Evolutionary conservation across 352 stramenopile genomes (phyloP).

Genomic region (Saprolegnia parasitica): DNA sequence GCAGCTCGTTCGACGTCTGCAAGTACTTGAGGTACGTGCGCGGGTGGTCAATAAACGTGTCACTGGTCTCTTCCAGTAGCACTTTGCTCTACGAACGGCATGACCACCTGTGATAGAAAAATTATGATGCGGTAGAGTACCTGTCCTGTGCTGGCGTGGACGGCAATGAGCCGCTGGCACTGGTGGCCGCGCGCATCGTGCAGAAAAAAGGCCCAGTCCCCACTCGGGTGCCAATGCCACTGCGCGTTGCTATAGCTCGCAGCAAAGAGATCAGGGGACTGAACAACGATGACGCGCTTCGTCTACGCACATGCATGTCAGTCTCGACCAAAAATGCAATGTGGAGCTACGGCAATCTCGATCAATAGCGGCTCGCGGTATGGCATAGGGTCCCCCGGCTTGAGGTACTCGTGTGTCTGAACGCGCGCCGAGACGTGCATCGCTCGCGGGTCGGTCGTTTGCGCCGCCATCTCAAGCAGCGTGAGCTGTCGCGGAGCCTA

Average conservation of each 20-base stretch:
- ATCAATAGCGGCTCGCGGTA: neutral
- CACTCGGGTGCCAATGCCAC: neutral
- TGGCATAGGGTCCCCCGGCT: conserved; percentile 8
- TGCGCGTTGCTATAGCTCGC: conserved; percentile 4
- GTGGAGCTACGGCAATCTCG: neutral
- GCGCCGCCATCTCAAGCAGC: conserved; percentile 8
- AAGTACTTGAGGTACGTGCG: conserved; percentile 10
- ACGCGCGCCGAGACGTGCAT: neutral
- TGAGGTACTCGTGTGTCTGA: conserved; percentile 9
- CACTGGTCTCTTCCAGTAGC: conserved; percentile 10
- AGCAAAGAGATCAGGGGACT: neutral
- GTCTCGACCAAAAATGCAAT: neutral
- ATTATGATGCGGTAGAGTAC: neutral
- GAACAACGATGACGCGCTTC: neutral
- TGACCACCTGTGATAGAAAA: neutral
- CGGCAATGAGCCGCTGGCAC: neutral
- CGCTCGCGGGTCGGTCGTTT: too few species aligned
- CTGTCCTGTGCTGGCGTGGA: neutral
- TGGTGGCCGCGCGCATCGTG: conserved; percentile 20
- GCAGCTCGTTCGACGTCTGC: neutral
- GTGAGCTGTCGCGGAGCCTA: conserved; percentile 15
- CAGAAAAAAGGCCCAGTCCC: conserved; percentile 15
- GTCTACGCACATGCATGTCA: neutral
- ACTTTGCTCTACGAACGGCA: neutral
- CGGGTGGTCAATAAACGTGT: conserved; percentile 20